Percentiles rank a stretch among this genome's conserved stretches.
phyloP scores from a whole-genome alignment of 257 asterid genomes.

The Solanum rostratum region DNA sequence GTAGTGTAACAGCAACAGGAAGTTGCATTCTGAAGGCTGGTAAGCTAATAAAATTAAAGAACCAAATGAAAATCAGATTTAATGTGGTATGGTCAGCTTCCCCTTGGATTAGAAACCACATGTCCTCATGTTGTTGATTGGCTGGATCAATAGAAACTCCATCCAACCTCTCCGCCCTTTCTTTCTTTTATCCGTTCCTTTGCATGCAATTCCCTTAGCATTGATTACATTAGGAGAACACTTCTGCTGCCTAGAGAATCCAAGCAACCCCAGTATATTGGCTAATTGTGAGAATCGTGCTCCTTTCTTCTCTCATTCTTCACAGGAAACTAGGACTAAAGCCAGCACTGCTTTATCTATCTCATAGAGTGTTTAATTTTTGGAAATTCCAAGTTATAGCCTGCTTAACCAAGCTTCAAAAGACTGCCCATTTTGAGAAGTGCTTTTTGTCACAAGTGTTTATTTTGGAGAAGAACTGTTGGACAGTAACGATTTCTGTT shows the following conservation, averaged over 20 bases:
- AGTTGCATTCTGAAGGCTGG: not conserved
- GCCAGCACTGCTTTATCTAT: not conserved
- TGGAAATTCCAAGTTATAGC: not conserved
- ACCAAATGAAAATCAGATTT: not conserved
- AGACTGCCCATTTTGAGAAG: not conserved
- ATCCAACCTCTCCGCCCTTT: not conserved
- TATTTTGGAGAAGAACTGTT: not conserved
- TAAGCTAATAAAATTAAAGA: not conserved
- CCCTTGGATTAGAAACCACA: not conserved
- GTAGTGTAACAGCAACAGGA: not conserved
- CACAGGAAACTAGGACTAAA: not conserved
- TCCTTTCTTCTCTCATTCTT: not conserved
- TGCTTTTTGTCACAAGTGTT: not conserved
- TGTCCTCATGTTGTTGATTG: not conserved
- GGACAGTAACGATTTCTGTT: not conserved
- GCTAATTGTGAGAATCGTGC: not conserved
- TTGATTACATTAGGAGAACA: not conserved
- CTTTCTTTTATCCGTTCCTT: not conserved
- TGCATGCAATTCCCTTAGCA: not conserved
- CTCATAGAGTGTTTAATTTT: no score
- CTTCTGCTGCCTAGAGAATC: not conserved
- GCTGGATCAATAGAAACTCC: not conserved
- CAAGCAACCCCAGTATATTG: not conserved
- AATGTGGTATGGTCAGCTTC: not conserved
- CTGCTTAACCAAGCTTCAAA: not conserved